These are phyloP conservation scores for Nicotiana undulata DNA, from an alignment of 257 asterid species.

Conservation along the genomic window DNA sequence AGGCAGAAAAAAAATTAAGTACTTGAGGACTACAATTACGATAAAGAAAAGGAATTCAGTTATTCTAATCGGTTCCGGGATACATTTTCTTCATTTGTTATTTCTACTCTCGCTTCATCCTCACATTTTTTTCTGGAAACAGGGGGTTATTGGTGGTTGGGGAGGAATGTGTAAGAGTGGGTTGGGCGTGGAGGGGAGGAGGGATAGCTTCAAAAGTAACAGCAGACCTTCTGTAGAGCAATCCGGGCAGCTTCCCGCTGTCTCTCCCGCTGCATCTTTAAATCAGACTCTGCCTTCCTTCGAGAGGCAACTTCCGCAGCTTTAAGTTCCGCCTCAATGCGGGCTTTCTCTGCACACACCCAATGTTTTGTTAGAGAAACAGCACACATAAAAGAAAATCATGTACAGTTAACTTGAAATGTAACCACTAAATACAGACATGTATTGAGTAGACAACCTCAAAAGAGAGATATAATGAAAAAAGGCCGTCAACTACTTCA, in stretches of 20 bases:
- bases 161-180: background rate
- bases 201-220: background rate
- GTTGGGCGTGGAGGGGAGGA: no score
- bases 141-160: background rate
- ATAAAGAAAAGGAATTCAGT: background rate
- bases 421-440: background rate
- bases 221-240: constrained; percentile 45
- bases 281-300: constrained; percentile 26
- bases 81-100: background rate
- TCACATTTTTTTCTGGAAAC: background rate
- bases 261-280: constrained; percentile 34
- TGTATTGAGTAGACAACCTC: background rate
- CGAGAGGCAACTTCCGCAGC: constrained; percentile 48
- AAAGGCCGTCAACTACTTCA: background rate
- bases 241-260: constrained; percentile 60
- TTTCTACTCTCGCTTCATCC: background rate
- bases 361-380: background rate
- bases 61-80: background rate
- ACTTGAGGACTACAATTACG: background rate
- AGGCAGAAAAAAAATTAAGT: background rate
- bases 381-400: background rate
- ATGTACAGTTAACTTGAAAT: background rate
- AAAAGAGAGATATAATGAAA: background rate
- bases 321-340: constrained; percentile 55
- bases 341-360: constrained; percentile 47